phyloP scores from a whole-genome alignment of 768 basidiomycete genomes.

The Dioszegia hungarica region DNA sequence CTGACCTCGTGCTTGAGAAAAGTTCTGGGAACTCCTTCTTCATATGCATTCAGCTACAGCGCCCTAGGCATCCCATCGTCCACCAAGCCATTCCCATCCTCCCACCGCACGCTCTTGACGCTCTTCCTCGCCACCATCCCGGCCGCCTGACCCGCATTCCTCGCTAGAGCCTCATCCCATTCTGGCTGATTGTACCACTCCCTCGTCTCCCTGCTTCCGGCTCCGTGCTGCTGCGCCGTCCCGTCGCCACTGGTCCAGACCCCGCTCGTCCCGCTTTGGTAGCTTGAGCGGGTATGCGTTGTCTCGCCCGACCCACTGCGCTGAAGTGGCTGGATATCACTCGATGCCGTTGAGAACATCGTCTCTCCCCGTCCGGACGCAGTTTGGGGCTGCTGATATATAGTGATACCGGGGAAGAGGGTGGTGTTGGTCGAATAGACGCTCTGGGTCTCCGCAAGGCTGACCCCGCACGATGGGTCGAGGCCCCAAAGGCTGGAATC shows the following conservation, averaged over 20 bases:
- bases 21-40: too few species aligned
- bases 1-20: too few species aligned
- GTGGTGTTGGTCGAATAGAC: not conserved
- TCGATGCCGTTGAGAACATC: not conserved
- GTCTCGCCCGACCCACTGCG: not conserved
- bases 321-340: not conserved
- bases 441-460: not conserved
- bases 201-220: conserved; percentile 14
- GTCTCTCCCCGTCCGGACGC: not conserved
- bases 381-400: not conserved
- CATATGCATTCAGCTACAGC: too few species aligned
- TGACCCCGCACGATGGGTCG: not conserved
- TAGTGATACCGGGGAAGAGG: not conserved
- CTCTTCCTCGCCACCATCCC: conserved; percentile 14
- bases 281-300: too few species aligned
- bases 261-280: not conserved
- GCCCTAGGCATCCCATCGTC: conserved; percentile 9
- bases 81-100: not conserved
- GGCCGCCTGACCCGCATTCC: conserved; percentile 3
- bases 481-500: conserved; percentile 7
- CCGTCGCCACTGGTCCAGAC: not conserved
- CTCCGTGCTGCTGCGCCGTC: not conserved
- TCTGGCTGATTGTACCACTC: conserved; percentile 27
- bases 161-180: conserved; percentile 15
- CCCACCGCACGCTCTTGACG: conserved; percentile 30